Evolutionary conservation across 2,329 filamentous ascomycete species (phyloP), one percentile per base, ranked within the genome.

Genomic region (Pseudonectria foliicola): DNA sequence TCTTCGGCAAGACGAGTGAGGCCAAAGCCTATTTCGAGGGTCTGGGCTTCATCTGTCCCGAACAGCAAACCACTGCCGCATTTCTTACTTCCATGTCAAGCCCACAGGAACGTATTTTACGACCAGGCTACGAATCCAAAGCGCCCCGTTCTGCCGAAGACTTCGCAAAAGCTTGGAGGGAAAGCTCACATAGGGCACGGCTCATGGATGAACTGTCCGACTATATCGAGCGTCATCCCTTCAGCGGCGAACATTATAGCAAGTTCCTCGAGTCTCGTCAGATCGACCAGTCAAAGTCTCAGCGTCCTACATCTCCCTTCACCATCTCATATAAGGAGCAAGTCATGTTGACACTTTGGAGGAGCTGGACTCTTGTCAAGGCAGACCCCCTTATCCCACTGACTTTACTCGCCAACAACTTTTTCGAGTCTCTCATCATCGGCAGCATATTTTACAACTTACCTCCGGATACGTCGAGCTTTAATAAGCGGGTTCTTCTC

Each of bases 41-140:
- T 40, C 65, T 82, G 2, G 77, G 77, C 3, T 81, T 78, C 49
- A 64, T 74, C 16, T 75, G 74, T 47, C 73, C 75, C 0, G 58
- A 71, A 2, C 73, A 77, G 13, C 71, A 72, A 57, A 81, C 77
- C 0, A 77, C 72, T 0, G 73, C 76, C 10, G 77, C 82, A 46
- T 82, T 81, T 59, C 54, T 82, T 34, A 82, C 77, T 2, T 67
- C 67, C 3, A 62, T 73, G 13, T 70, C 68, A 10, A 57, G 46
- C 11, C 50, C 54, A 1, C 36, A 46, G 10, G 59, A 62, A 38
- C 56, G 56, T 13, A 40, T 52, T 23, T 40, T 55, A 6, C 52
- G 45, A 16, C 42, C 43, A 1, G 59, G 59, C 2, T 56, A 38
- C 15, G 50, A 59, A 33, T 39, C 45, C 25, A 43, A 40, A 11